A percentile compares a stretch with the other conserved stretches of the same genome.
Evolutionary conservation across 2,329 filamentous ascomycete species (phyloP).

Genomic region (Clonostachys solani): DNA sequence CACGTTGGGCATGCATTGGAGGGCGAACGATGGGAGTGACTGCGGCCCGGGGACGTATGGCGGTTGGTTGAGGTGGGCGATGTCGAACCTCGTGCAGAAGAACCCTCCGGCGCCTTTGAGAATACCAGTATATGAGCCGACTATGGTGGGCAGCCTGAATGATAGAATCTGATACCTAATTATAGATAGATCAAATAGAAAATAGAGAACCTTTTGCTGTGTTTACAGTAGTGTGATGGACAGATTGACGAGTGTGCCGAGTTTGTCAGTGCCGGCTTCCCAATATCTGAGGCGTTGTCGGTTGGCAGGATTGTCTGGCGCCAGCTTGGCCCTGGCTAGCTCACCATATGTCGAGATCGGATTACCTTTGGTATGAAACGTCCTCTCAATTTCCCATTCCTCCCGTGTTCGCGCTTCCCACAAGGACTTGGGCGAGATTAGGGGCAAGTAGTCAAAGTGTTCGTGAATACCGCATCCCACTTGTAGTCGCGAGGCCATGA

Average conservation of each 20-base stretch:
- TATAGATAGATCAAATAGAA: no score
- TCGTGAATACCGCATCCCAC: conserved; percentile 3
- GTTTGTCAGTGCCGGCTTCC: conserved; percentile 16
- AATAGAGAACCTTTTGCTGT: no score
- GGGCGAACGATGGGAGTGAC: conserved; percentile 1
- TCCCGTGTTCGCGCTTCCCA: conserved; percentile 16
- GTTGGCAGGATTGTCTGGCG: no score
- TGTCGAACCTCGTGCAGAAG: neutral
- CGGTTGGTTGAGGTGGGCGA: conserved; percentile 2
- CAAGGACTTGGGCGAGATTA: conserved; percentile 9
- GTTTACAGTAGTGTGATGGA: conserved; percentile 3
- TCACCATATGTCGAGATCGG: conserved; percentile 11
- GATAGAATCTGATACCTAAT: no score
- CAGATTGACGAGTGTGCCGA: conserved; percentile 12
- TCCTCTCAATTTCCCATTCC: conserved; percentile 16
- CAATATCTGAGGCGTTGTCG: conserved; percentile 8
- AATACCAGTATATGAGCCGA: neutral
- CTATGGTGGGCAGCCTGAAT: neutral
- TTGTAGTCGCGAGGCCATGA: conserved; percentile 5
- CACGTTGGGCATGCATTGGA: conserved; percentile 2
- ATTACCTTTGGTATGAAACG: conserved; percentile 6
- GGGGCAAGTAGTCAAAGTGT: conserved; percentile 4
- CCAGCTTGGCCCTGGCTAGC: conserved; percentile 1
- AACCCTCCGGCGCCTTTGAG: neutral
- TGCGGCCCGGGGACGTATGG: conserved; percentile 1